Evolutionary conservation across 768 basidiomycete genomes (phyloP), one percentile per base, ranked within the genome.

Genomic region (Hypholoma sublateritium): DNA sequence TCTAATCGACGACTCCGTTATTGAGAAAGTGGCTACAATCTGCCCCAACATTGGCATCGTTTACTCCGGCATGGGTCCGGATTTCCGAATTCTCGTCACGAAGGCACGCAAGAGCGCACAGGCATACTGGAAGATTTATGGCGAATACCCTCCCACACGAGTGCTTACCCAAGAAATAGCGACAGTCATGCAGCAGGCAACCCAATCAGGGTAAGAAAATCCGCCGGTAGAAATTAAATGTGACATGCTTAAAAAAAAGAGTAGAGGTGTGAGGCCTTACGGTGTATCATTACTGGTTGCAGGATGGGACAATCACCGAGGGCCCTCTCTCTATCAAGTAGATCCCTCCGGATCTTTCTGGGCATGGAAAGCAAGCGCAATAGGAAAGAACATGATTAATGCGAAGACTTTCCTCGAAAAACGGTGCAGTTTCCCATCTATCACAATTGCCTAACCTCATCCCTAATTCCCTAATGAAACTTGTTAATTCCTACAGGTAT

Each of bases 321-420:
- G 97, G 21, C 93, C 95, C 61, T 89, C 87, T n/a, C 80, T 99
- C 62, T 98, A 97, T 75, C 97, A 99, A 73, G 95, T 99, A 42
- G 97, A 99, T 76, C 97, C 97, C 39, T 97, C 95, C 36, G 97
- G 97, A 53, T 94, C 93, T 32, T 99, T 93, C 77, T 99, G 97
- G 97, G 96, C 97, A 28, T 99, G 97, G 97, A 99, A 99, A 71
- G 97, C 97, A 7, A 96, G 94, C 69, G 97, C 97, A 11, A 99
- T 98, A 65, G 97, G 97, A 39, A 99, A 99, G 79, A 98, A 98
- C 74, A 98, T 98, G 94, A 87, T 95, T 45, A 99, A 99, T 66
- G 97, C 95, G 35, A 99, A 99, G 76, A 99, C 97, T 7, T 99
- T 99, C 76, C 74, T 99, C 63, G 97, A 99, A 75, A 99, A 99